These are phyloP conservation scores for Rosa multiflora DNA, from an alignment of 306 rosid species.

Conservation along the genomic window DNA sequence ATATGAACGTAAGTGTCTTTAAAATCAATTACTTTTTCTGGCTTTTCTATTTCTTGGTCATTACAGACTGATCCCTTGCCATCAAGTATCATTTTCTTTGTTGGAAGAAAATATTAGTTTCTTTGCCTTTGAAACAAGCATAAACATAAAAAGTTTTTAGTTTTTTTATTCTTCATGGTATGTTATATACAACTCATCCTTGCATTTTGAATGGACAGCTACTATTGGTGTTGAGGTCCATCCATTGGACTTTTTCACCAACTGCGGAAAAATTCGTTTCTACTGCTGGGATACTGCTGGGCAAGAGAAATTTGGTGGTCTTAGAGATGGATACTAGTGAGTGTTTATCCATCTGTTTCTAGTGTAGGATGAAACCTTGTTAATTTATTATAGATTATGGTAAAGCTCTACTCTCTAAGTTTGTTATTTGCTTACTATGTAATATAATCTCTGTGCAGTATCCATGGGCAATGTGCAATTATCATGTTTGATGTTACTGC, in stretches of 20 bases:
- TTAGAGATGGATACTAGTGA: constrained; percentile 74
- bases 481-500: constrained; percentile 87
- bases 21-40: background rate
- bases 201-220: constrained; percentile 35
- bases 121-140: background rate
- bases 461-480: constrained; percentile 80
- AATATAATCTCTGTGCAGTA: constrained; percentile 34
- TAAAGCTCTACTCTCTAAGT: no score
- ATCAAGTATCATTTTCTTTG: background rate
- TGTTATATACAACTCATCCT: background rate
- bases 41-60: background rate
- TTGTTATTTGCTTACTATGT: no score
- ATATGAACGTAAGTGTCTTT: constrained; percentile 59
- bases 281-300: constrained; percentile 90
- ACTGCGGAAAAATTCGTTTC: constrained; percentile 73
- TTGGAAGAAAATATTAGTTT: background rate
- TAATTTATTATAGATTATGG: no score
- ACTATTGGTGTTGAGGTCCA: constrained; percentile 86
- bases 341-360: background rate
- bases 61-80: background rate
- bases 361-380: no score
- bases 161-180: background rate
- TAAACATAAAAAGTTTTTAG: background rate
- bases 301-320: constrained; percentile 79
- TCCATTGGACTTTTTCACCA: constrained; percentile 73